Conservation (phyloP, 805 yeast genomes). For the Yarrowia phangngaensis region DNA sequence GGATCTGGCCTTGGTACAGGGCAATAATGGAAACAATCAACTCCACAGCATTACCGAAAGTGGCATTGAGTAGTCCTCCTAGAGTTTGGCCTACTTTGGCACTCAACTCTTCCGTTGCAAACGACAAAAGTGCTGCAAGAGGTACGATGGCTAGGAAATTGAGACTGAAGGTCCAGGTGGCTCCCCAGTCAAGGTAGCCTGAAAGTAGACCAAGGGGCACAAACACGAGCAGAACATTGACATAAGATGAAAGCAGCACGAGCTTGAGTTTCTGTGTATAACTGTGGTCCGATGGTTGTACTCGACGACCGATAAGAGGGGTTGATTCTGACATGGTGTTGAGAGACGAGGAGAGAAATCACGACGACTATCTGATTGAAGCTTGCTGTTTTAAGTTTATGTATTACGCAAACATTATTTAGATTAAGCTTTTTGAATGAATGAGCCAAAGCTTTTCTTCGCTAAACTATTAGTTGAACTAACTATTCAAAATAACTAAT, state of each 20-base stretch:
- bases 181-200: slow-evolving; percentile 55
- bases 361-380: background rate
- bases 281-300: slow-evolving; percentile 12
- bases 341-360: background rate
- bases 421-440: slow-evolving; percentile 22
- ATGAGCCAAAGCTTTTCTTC: too few relatives aligned
- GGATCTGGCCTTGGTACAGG: slow-evolving; percentile 73
- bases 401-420: slow-evolving; percentile 11
- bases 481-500: too few relatives aligned
- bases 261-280: slow-evolving; percentile 24
- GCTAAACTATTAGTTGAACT: too few relatives aligned
- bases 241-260: slow-evolving; percentile 50
- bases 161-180: slow-evolving; percentile 57
- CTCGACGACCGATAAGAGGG: slow-evolving; percentile 25
- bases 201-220: slow-evolving; percentile 88
- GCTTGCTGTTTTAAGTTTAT: too few relatives aligned
- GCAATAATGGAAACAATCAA: slow-evolving; percentile 93
- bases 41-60: slow-evolving; percentile 97
- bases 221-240: slow-evolving; percentile 70
- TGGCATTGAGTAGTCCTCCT: slow-evolving; percentile 93
- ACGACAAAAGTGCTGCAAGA: slow-evolving; percentile 82
- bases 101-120: slow-evolving; percentile 88
- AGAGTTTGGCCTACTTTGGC: slow-evolving; percentile 84
- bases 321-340: slow-evolving; percentile 15
- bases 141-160: slow-evolving; percentile 92